Evolutionary conservation across 1,139 yeast species (phyloP), one percentile per base, ranked within the genome.

Genomic region (Magnusiomyces suaveolens): DNA sequence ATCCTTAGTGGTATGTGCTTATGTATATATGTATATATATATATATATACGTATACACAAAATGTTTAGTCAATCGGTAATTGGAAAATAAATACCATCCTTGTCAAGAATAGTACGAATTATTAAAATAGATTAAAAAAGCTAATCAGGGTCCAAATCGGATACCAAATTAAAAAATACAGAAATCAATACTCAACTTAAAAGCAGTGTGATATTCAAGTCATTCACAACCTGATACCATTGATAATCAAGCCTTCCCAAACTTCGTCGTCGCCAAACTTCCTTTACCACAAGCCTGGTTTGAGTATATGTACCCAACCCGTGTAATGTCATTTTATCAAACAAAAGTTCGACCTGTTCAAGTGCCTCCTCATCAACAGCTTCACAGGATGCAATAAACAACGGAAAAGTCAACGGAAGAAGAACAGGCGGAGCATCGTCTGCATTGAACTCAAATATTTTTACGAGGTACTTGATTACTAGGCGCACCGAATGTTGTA

Each of bases 351-450:
- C 83, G 69, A 80, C 87, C 38, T 88, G 83, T 59, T 75, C 69
- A 60, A 87, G 92, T 48, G 83, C 69, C 43, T 74, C 75, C 3
- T 83, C 79, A 20, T 56, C 61, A 54, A 79, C 77, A 2, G 94
- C 87, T 60, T 86, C 89, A 64, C 95, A 84, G 0, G 95, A 96
- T 0, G 94, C 92, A 52, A 88, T 84, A 61, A 88, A 88, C 0
- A 92, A 95, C 64, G 87, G 94, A 90, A 95, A 88, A 63, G 87
- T 81, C 43, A 87, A 71, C 2, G 96, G 96, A 43, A 84, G 80
- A 51, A 87, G 83, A 33, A 79, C 76, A 0, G 79, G 82, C 50
- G 77, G 74, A 38, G 75, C 76, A 16, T 79, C 77, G 44, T 81
- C 78, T 51, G 52, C 51, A 52, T 84, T 83, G 60, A 87, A 71